These are phyloP conservation scores for Podospora sp. DNA, from an alignment of 495 filamentous ascomycete genomes.

Conservation along the genomic window DNA sequence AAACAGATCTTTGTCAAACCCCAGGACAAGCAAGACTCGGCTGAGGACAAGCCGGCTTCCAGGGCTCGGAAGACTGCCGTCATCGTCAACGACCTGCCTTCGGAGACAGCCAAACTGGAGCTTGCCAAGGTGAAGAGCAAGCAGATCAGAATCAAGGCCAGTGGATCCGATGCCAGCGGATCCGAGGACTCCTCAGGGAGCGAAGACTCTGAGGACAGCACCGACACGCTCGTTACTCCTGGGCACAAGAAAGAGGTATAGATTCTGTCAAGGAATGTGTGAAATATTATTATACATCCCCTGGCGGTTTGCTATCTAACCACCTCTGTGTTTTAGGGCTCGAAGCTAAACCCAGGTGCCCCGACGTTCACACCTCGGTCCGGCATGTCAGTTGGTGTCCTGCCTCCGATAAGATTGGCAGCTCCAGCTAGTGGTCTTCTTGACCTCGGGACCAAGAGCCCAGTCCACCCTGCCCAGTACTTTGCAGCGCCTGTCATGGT, in stretches of 20 bases:
- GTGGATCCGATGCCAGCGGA: background rate
- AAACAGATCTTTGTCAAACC: conserved; percentile 60
- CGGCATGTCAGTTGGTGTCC: background rate
- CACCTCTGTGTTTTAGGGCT: conserved; percentile 43
- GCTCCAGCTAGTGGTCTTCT: conserved; percentile 14
- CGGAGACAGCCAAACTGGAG: conserved; percentile 36
- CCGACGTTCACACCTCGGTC: conserved; percentile 56
- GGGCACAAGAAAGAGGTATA: conserved; percentile 54
- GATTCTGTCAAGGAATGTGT: conserved; percentile 44
- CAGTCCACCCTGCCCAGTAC: conserved; percentile 22
- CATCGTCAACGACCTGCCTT: conserved; percentile 48
- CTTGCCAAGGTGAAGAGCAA: conserved; percentile 40
- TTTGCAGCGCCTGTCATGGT: conserved; percentile 27
- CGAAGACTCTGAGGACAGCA: conserved; percentile 20
- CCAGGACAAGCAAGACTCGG: conserved; percentile 40
- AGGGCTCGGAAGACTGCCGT: conserved; percentile 34
- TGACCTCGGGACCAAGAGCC: conserved; percentile 10
- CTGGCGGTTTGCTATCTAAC: conserved; percentile 47
- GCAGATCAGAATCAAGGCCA: conserved; percentile 1
- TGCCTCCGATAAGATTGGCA: conserved; percentile 23
- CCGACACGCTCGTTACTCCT: conserved; percentile 33
- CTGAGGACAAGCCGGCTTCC: conserved; percentile 22
- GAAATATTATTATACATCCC: conserved; percentile 34
- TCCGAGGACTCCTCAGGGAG: conserved; percentile 12
- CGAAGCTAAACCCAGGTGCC: conserved; percentile 57